Percentiles rank a stretch among this genome's conserved stretches.
These are phyloP conservation scores for Butyriboletus loyo DNA, from an alignment of 768 basidiomycete species.

Conservation along the genomic window DNA sequence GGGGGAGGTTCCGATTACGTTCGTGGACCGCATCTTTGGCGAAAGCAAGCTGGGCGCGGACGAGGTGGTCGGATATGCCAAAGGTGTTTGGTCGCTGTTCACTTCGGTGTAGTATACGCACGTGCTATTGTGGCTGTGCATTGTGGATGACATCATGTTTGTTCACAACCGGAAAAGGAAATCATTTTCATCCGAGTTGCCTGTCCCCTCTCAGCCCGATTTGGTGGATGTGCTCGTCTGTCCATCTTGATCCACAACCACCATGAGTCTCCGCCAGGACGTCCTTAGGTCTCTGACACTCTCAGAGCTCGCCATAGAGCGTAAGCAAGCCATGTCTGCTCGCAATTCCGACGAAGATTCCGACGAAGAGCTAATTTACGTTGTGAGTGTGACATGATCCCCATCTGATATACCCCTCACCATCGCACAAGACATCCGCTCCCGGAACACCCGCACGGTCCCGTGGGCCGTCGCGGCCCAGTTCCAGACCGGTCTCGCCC, in stretches of 20 bases:
- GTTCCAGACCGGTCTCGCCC: conserved; percentile 44
- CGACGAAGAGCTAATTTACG: conserved; percentile 67
- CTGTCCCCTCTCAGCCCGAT: neutral
- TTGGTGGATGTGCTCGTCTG: neutral
- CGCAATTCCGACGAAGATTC: conserved; percentile 45
- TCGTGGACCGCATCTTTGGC: conserved; percentile 90
- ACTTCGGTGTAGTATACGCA: conserved; percentile 50
- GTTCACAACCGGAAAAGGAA: conserved; percentile 17
- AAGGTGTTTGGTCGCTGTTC: conserved; percentile 83
- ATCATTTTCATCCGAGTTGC: neutral
- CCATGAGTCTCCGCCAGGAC: conserved; percentile 68
- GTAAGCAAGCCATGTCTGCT: conserved; percentile 14
- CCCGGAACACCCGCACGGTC: conserved; percentile 69
- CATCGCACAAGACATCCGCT: conserved; percentile 49
- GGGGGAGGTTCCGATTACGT: conserved; percentile 91
- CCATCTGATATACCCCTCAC: conserved; percentile 9
- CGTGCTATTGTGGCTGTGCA: conserved; percentile 5
- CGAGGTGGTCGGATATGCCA: conserved; percentile 83
- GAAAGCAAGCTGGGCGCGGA: conserved; percentile 89
- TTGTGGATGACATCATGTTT: conserved; percentile 20
- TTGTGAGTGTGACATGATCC: conserved; percentile 44
- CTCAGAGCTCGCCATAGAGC: conserved; percentile 30
- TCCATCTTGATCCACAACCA: conserved; percentile 24
- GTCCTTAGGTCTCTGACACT: conserved; percentile 57
- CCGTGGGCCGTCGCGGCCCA: conserved; percentile 47